Base-by-base conservation (phyloP, 2,329 filamentous ascomycete species). In the Botrytis paeoniae region DNA sequence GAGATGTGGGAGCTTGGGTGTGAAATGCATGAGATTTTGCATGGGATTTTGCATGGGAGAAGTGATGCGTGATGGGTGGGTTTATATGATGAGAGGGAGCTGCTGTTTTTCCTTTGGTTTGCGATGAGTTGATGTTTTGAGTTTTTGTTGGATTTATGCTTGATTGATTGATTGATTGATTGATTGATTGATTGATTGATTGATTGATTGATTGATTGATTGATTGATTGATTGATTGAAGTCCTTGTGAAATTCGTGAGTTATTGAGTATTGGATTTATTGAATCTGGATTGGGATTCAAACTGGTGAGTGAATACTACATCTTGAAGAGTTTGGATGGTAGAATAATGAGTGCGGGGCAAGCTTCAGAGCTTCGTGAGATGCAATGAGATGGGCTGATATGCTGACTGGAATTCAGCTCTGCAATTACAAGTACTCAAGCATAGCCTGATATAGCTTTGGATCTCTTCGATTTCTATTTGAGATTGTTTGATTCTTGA, bases 351-450 rank as follows among this genome's bases (percentile, higher is more conserved):
- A 57, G 9, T 66, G 69, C 69, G 69, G 69, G 69, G 69, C 45
- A 71, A 71, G 43, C 43, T 71, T 60, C 25, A 48, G 57, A 41
- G 60, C 25, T 71, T 48, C 43, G 22, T 64, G 16, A 54, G 45
- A 64, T 70, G 3, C 25, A 20, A 25, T 65, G 37, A 16, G 45
- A 71, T 57, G 48, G 35, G 9, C 29, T 54, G 18, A 57, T 65
- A n/a, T 71, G 61, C 61, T 71, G 70, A 71, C 70, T 45, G 37
- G 10, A 45, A 51, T 22, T 71, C 37, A 71, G 60, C 37, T 57
- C 16, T 54, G 29, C 22, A 22, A 45, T 45, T 5, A 66, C 35
- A 25, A 51, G 8, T 16, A 69, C 51, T 61, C 22, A 32, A 45
- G n/a, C 10, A 20, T 39, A 61, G 25, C 29, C 39, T n/a, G 12